Evolutionary conservation across 139 green algal species (phyloP).

Genomic region (Closterium sp.): DNA sequence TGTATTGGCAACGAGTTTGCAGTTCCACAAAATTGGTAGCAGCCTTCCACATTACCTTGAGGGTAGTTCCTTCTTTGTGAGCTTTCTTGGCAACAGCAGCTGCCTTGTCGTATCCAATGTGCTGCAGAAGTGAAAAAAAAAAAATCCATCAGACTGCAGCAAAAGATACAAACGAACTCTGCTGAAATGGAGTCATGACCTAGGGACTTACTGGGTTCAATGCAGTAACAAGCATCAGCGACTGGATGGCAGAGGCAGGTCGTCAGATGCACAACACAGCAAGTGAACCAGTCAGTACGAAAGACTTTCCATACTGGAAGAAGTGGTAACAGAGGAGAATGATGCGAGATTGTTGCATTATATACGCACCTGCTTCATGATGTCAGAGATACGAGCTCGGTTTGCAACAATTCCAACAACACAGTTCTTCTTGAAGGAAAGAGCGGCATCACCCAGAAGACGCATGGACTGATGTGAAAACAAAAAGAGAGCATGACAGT

Average conservation of each 20-base stretch:
- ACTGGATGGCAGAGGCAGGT: slow-evolving; percentile 54
- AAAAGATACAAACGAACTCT: not conserved
- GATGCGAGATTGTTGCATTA: not conserved
- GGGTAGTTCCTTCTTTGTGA: slow-evolving; percentile 82
- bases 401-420: slow-evolving; percentile 83
- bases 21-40: not conserved
- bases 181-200: not conserved
- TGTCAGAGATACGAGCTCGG: slow-evolving; percentile 68
- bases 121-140: slow-evolving; percentile 1
- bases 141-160: not conserved
- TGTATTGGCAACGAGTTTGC: not conserved
- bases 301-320: not conserved
- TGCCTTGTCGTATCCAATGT: slow-evolving; percentile 94
- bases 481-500: too few relatives aligned
- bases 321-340: not conserved
- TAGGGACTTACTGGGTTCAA: slow-evolving; percentile 70
- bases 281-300: not conserved
- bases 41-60: slow-evolving; percentile 39
- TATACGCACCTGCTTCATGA: slow-evolving; percentile 65
- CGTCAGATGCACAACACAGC: not conserved
- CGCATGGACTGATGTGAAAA: slow-evolving; percentile 45
- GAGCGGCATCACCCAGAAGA: slow-evolving; percentile 76
- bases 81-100: slow-evolving; percentile 92
- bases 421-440: slow-evolving; percentile 79
- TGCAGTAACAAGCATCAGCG: slow-evolving; percentile 96